phyloP scores from a whole-genome alignment of 2,329 filamentous ascomycete species.

The Penicillium sp. region DNA sequence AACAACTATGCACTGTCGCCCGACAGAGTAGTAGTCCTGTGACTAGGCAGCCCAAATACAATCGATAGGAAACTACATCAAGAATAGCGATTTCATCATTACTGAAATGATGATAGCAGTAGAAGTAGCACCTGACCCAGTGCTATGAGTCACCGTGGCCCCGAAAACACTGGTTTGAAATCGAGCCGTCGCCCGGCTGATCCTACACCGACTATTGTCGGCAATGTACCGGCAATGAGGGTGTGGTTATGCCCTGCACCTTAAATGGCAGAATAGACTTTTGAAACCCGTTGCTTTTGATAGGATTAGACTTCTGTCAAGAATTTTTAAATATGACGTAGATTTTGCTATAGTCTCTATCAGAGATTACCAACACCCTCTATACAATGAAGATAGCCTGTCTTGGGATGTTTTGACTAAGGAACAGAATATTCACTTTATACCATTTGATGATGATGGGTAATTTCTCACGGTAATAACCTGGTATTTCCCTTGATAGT shows the following conservation, averaged over 20 bases:
- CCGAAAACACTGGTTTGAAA: conserved; percentile 20
- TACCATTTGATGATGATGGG: not conserved
- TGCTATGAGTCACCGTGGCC: conserved; percentile 18
- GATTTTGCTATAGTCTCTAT: not conserved
- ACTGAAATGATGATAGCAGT: not conserved
- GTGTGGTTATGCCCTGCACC: not conserved
- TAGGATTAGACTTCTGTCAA: not conserved
- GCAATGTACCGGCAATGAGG: not conserved
- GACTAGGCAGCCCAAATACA: not conserved
- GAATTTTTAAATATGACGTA: too few species aligned
- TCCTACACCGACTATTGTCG: conserved; percentile 17
- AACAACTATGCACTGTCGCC: not conserved
- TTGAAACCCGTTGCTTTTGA: not conserved
- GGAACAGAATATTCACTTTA: not conserved
- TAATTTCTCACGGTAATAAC: not conserved
- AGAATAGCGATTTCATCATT: not conserved
- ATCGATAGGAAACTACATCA: not conserved
- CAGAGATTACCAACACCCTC: too few species aligned
- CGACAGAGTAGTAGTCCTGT: not conserved
- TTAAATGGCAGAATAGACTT: not conserved
- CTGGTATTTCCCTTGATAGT: not conserved
- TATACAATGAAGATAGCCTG: not conserved
- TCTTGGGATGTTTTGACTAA: not conserved
- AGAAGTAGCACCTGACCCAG: not conserved
- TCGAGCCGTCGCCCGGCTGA: conserved; percentile 13